These are phyloP conservation scores for Cordyceps javanica DNA, from an alignment of 2,329 filamentous ascomycete species.

Conservation along the genomic window DNA sequence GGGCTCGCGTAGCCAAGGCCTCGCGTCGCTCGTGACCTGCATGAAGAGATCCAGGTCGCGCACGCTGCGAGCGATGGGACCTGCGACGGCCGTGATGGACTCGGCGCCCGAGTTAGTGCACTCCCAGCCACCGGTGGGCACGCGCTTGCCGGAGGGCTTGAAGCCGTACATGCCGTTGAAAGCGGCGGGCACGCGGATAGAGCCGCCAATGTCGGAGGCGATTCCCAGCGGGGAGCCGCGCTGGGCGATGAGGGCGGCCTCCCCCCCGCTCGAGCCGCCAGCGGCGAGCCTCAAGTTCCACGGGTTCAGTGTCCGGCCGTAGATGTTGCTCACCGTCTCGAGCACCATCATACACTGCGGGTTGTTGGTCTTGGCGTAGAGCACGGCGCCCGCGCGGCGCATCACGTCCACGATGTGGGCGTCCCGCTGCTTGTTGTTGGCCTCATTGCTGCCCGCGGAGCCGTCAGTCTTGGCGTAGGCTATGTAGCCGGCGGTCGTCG, in stretches of 20 bases:
- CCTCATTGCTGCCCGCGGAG: conserved; percentile 33
- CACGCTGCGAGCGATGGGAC: conserved; percentile 32
- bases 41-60: conserved; percentile 36
- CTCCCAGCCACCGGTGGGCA: conserved; percentile 15
- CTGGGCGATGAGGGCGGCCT: conserved; percentile 29
- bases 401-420: conserved; percentile 53
- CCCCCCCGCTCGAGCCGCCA: conserved; percentile 57
- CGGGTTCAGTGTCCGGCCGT: conserved; percentile 56
- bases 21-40: conserved; percentile 27
- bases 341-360: conserved; percentile 47
- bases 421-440: conserved; percentile 41
- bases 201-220: conserved; percentile 29
- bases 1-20: conserved; percentile 28
- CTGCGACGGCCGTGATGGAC: conserved; percentile 31
- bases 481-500: conserved; percentile 51
- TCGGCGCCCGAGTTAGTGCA: conserved; percentile 17
- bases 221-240: conserved; percentile 26
- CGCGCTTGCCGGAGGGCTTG: conserved; percentile 17
- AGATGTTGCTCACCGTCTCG: conserved; percentile 56
- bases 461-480: conserved; percentile 30
- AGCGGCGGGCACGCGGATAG: conserved; percentile 22
- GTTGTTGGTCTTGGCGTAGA: conserved; percentile 64
- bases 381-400: conserved; percentile 53
- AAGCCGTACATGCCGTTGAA: conserved; percentile 24
- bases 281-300: conserved; percentile 51